Conservation (phyloP, 441 rosid genomes). For the Arabidopsis hybrid region DNA sequence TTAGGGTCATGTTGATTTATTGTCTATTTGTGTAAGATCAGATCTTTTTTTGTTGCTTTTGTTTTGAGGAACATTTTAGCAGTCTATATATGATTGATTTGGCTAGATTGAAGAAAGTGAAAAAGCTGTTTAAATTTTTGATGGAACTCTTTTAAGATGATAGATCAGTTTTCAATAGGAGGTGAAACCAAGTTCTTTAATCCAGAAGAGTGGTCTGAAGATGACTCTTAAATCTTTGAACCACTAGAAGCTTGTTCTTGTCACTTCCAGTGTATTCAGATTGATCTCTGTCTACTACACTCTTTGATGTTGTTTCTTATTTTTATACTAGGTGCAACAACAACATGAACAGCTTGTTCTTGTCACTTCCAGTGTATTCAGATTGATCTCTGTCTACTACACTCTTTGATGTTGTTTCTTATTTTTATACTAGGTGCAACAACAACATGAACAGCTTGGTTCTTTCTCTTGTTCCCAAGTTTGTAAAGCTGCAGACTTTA, state of each 20-base stretch:
- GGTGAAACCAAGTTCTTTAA: not conserved
- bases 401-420: not conserved
- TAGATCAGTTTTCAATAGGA: not conserved
- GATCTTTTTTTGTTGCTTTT: conserved; percentile 10
- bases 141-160: not conserved
- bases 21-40: conserved; percentile 24
- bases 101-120: not conserved
- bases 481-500: conserved; percentile 73
- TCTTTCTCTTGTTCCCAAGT: conserved; percentile 80
- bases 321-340: conserved; percentile 69
- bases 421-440: conserved; percentile 63
- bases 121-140: not conserved
- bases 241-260: not conserved
- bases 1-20: not conserved
- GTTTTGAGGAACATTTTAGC: not conserved
- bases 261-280: not conserved
- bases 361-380: not conserved
- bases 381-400: not conserved
- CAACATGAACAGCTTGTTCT: conserved; percentile 86
- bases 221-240: conserved; percentile 6
- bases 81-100: not conserved
- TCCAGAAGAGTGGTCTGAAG: not conserved
- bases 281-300: not conserved
- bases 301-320: not conserved
- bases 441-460: conserved; percentile 85